These are phyloP conservation scores for Rubus parviflorus DNA, from an alignment of 306 rosid species.

Conservation along the genomic window DNA sequence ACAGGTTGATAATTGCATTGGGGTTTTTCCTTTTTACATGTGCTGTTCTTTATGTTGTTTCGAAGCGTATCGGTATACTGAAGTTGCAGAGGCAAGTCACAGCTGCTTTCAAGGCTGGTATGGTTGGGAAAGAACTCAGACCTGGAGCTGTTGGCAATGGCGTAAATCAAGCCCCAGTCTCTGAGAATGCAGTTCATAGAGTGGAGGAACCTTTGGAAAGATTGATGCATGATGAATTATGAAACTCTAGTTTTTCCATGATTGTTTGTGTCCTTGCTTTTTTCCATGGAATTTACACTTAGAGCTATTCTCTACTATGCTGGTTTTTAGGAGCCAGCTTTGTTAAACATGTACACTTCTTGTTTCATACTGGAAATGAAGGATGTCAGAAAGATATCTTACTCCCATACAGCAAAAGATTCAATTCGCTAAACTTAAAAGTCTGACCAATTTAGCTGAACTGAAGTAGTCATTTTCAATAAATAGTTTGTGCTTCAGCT, in stretches of 20 bases:
- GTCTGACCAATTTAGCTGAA: neutral
- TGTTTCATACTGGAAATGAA: neutral
- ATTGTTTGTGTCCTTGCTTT: neutral
- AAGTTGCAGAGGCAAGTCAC: conserved; percentile 69
- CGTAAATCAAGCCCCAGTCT: conserved; percentile 46
- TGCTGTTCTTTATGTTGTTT: conserved; percentile 81
- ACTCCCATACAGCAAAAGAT: neutral
- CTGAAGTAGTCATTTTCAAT: neutral
- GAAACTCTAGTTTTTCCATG: conserved; percentile 5
- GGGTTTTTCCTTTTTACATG: conserved; percentile 73
- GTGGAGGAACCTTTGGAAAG: conserved; percentile 47
- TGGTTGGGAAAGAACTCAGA: conserved; percentile 49
- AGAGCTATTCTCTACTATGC: neutral
- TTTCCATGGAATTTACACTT: neutral
- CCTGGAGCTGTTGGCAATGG: conserved; percentile 49
- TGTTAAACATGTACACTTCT: neutral
- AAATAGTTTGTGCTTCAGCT: neutral
- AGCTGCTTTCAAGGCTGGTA: conserved; percentile 77
- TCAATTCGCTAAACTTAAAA: neutral
- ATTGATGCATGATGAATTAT: conserved; percentile 67
- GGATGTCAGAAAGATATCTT: neutral
- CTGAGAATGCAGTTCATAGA: conserved; percentile 38
- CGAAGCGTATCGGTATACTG: conserved; percentile 74
- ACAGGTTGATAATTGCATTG: conserved; percentile 68
- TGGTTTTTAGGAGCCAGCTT: neutral